Base-by-base conservation (phyloP, 1,284 basidiomycete species). In the Heliocybe sulcata region DNA sequence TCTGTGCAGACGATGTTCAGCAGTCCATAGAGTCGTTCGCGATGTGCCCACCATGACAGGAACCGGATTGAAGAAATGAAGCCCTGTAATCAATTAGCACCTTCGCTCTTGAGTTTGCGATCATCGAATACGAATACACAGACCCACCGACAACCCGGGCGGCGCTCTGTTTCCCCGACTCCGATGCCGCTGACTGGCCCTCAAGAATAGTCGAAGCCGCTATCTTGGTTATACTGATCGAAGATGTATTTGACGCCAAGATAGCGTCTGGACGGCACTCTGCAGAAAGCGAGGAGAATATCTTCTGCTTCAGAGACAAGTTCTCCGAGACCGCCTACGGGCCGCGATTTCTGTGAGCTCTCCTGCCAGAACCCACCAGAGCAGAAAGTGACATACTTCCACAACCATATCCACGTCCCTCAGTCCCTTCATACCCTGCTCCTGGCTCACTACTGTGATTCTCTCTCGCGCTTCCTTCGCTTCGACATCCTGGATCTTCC, bases 1-100 rank as follows among this genome's bases (percentile, higher is more conserved):
- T 90, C 92, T 94, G 55, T 42, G 35, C 29, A 53, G 53, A 9
- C 54, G 56, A 27, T 49, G 48, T 29, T 52, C 20, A 29, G 20
- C 20, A 53, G 26, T n/a, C n/a, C 57, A 58, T 11, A 58, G 56
- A 27, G 55, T 52, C 51, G 16, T 22, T 9, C 16, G 51, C 20
- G 19, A 16, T 27, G 33, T 52, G 64, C 77, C 56, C 62, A 88
- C 89, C 93, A 97, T 97, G 38, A 94, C 89, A 3, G 92, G 92
- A 2, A 95, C 93, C 2, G 94, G 94, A 67, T 98, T 97, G 76
- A 98, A 97, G 74, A 95, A 97, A 71, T 97, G 94, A 45, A 96
- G 73, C 12, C 93, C 90, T 89, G 56, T 51, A 19, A 35, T 38
- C 33, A 38, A 25, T 27, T 23, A 10, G 47, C 19, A 42, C 16